These are phyloP conservation scores for Trichoderma sp. DNA, from an alignment of 2,329 filamentous ascomycete species.

Conservation along the genomic window DNA sequence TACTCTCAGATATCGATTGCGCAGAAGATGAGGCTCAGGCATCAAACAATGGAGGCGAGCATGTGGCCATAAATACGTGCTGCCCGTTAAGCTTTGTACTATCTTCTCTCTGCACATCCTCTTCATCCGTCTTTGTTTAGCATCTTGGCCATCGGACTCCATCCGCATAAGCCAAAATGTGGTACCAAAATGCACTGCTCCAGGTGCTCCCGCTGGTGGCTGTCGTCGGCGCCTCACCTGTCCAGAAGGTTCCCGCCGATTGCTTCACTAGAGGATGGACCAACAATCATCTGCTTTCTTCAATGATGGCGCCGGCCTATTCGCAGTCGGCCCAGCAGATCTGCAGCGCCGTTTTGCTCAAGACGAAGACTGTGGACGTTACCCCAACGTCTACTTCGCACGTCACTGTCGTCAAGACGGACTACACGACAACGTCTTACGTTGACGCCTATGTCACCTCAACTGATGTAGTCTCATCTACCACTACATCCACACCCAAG, in stretches of 20 bases:
- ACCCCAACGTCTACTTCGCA: background rate
- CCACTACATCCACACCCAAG: background rate
- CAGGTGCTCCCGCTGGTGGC: background rate
- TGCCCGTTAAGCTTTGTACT: background rate
- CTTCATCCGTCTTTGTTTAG: background rate
- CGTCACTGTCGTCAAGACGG: background rate
- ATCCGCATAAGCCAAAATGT: background rate
- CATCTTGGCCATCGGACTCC: background rate
- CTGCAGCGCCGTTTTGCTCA: background rate
- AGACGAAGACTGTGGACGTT: background rate
- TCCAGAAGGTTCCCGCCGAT: background rate
- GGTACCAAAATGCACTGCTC: background rate
- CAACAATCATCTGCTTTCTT: background rate
- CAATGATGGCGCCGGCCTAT: background rate
- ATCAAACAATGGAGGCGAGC: background rate
- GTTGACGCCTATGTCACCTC: background rate
- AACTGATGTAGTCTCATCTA: background rate
- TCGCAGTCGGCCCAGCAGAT: background rate
- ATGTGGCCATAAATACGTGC: background rate
- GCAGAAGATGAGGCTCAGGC: background rate
- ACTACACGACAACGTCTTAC: background rate
- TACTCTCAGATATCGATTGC: background rate
- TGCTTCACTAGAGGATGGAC: background rate
- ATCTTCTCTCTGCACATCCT: background rate
- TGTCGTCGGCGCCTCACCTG: background rate